Percentiles rank a stretch among this genome's conserved stretches.
These are phyloP conservation scores for Cyclostephanos tholiformis DNA, from an alignment of 108 stramenopile species.

Conservation along the genomic window DNA sequence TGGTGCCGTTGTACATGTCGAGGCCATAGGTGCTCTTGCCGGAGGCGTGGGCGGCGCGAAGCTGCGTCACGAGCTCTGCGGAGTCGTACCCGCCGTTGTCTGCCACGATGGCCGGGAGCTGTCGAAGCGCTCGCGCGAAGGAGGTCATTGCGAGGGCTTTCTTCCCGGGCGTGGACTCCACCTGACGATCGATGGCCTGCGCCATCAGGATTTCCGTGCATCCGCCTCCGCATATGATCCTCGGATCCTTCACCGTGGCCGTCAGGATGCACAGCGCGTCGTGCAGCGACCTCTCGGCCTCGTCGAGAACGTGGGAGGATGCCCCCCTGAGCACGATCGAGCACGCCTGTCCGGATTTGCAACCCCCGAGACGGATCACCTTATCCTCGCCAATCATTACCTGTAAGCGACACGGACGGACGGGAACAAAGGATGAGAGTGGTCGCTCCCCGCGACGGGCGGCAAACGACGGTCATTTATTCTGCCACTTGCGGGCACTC, in stretches of 20 bases:
- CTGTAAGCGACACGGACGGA: slow-evolving; percentile 61
- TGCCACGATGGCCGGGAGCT: slow-evolving; percentile 97
- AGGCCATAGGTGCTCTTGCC: slow-evolving; percentile 89
- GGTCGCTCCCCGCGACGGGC: not conserved
- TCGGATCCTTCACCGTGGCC: slow-evolving; percentile 94
- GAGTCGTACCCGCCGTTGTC: slow-evolving; percentile 99
- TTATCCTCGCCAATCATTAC: slow-evolving; percentile 98
- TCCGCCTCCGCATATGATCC: slow-evolving; percentile 96
- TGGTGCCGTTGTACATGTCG: slow-evolving; percentile 93
- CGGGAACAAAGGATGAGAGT: slow-evolving; percentile 8
- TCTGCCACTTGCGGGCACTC: not conserved
- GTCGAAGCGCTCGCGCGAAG: slow-evolving; percentile 93
- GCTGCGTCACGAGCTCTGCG: slow-evolving; percentile 94
- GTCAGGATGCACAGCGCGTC: slow-evolving; percentile 96
- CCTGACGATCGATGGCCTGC: slow-evolving; percentile 88
- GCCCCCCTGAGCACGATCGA: slow-evolving; percentile 97
- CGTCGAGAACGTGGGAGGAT: slow-evolving; percentile 94
- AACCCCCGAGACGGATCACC: slow-evolving; percentile 93
- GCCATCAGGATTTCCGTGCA: slow-evolving; percentile 95
- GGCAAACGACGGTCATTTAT: not conserved
- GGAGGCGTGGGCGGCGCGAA: slow-evolving; percentile 90
- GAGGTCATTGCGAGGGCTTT: slow-evolving; percentile 98
- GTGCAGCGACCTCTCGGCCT: slow-evolving; percentile 96
- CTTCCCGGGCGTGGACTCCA: slow-evolving; percentile 94
- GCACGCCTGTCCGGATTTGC: slow-evolving; percentile 95